phyloP scores from a whole-genome alignment of 306 rosid species.

The Trifolium pratense region DNA sequence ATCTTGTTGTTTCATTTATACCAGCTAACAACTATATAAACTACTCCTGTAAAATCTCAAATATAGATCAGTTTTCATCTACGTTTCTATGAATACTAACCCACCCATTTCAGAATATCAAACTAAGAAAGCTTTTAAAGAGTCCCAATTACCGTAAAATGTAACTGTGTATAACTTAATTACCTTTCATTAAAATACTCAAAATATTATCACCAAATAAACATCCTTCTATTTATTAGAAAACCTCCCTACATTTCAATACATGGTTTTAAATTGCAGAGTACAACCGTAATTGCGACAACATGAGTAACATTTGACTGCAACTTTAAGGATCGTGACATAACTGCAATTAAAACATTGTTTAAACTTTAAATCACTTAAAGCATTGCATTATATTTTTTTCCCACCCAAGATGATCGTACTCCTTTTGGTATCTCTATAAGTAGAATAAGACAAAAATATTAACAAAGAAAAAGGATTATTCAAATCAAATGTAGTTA shows the following conservation, averaged over 20 bases:
- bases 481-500: neutral
- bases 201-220: neutral
- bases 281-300: neutral
- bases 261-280: neutral
- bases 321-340: neutral
- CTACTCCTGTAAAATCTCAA: neutral
- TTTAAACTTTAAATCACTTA: neutral
- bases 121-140: constrained; percentile 3
- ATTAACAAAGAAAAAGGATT: neutral
- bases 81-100: neutral
- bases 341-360: neutral
- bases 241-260: neutral
- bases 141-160: constrained; percentile 6
- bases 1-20: neutral
- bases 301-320: neutral
- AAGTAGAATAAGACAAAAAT: neutral
- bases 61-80: constrained; percentile 8
- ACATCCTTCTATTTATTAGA: neutral
- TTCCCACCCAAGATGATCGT: neutral
- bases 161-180: neutral
- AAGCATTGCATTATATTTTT: neutral
- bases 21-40: neutral
- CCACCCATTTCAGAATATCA: neutral
- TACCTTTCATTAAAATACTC: neutral
- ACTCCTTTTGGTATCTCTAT: neutral